phyloP scores from a whole-genome alignment of 1,139 yeast species.

The Diutina catenulata region DNA sequence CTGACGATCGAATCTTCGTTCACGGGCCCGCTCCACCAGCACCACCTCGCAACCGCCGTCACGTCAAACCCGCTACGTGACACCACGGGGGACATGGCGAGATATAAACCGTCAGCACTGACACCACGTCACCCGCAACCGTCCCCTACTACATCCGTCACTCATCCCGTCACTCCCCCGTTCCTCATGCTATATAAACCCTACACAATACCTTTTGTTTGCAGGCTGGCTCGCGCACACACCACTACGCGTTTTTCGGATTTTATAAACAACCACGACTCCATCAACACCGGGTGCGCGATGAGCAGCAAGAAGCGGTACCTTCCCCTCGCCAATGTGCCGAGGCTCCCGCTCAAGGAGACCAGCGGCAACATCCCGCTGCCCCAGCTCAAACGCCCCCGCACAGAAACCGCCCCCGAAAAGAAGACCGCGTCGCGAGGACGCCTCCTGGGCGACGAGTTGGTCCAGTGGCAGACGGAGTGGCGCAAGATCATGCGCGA shows the following conservation, averaged over 20 bases:
- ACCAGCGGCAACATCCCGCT: conserved; percentile 32
- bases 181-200: too few species aligned
- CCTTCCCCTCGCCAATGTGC: background rate
- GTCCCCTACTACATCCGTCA: too few species aligned
- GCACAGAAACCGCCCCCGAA: conserved; percentile 7
- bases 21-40: too few species aligned
- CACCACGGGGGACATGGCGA: too few species aligned
- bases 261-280: background rate
- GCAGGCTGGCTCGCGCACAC: background rate
- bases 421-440: conserved; percentile 10
- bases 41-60: too few species aligned
- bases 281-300: background rate
- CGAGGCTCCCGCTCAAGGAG: conserved; percentile 29
- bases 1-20: too few species aligned
- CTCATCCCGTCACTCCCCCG: too few species aligned
- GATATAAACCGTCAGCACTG: too few species aligned
- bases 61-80: too few species aligned
- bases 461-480: conserved; percentile 65
- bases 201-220: too few species aligned
- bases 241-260: background rate
- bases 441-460: conserved; percentile 38
- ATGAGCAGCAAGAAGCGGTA: conserved; percentile 5
- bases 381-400: conserved; percentile 23
- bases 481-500: conserved; percentile 73
- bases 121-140: too few species aligned